Base-by-base conservation (phyloP, 768 basidiomycete species). In the Paxillus rubicundulus region DNA sequence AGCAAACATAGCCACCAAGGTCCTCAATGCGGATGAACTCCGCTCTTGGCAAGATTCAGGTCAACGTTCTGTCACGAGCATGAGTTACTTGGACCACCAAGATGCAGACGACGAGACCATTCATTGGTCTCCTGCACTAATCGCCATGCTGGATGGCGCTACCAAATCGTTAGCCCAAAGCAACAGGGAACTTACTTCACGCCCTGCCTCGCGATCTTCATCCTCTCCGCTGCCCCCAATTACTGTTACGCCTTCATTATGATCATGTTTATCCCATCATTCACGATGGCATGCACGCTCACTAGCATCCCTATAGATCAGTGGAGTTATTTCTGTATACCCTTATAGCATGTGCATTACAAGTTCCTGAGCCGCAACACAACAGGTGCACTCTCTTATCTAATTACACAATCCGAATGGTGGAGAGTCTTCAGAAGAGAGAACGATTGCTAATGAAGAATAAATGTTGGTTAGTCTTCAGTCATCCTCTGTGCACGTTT, bases 21-120 rank as follows among this genome's bases (percentile, higher is more conserved):
- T 92, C 8, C 73, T 92, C 16, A 84, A 77, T 50, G 82, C 84
- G 40, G 85, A 87, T 55, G 89, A 92, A 62, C 77, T 88, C 45
- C 78, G 81, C 41, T 73, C 75, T 13, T 87, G 86, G 82, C 75
- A 73, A 54, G 74, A 69, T 57, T 70, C 69, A 10, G 68, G 66
- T 33, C 66, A 64, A 46, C 60, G 52, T 32, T 39, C 24, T 40
- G 55, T 50, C 46, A 47, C 30, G 16, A 44, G 54, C 41, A 48
- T 52, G 45, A 44, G 55, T 47, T 47, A 57, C 38, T 46, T 45
- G 38, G 47, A 62, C 33, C 54, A 59, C 21, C 66, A 60, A 18
- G 57, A 64, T 34, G 24, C 24, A 24, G 24, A 24, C 24, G 70
- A 68, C 40, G 67, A 66, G 50, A 64, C 68, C 38, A 67, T 67